A percentile compares a stretch with the other conserved stretches of the same genome.
These are phyloP conservation scores for Lecanosticta acicola DNA, from an alignment of 2,329 filamentous ascomycete species.

Conservation along the genomic window DNA sequence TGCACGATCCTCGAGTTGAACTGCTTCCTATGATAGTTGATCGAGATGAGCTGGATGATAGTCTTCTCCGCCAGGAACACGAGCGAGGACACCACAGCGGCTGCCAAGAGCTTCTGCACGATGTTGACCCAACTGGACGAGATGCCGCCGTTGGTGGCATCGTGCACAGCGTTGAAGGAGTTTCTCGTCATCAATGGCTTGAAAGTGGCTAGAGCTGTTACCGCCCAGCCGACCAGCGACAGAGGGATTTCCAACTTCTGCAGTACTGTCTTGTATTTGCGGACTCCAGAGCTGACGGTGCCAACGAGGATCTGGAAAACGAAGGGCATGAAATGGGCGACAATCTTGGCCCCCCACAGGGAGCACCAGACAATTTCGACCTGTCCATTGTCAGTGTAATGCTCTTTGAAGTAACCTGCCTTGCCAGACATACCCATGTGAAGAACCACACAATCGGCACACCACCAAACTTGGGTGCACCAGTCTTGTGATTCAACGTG, in stretches of 20 bases:
- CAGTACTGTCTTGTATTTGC: constrained; percentile 58
- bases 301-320: constrained; percentile 58
- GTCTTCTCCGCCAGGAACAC: constrained; percentile 72
- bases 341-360: constrained; percentile 57
- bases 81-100: constrained; percentile 61
- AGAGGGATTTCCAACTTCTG: constrained; percentile 55
- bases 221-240: constrained; percentile 55
- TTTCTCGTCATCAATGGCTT: constrained; percentile 43
- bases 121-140: constrained; percentile 46
- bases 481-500: constrained; percentile 33
- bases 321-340: constrained; percentile 53
- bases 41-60: constrained; percentile 75
- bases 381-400: no score
- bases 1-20: constrained; percentile 79
- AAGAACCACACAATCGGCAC: constrained; percentile 58
- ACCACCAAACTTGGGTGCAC: constrained; percentile 46
- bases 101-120: constrained; percentile 60
- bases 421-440: constrained; percentile 48
- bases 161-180: constrained; percentile 25
- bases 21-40: constrained; percentile 78
- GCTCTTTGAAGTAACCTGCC: no score
- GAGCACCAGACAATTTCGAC: constrained; percentile 59
- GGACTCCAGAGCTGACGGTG: constrained; percentile 58
- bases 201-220: constrained; percentile 57
- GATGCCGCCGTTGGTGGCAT: constrained; percentile 1